phyloP scores from a whole-genome alignment of 352 stramenopile species.

The Plasmopara viticola region DNA sequence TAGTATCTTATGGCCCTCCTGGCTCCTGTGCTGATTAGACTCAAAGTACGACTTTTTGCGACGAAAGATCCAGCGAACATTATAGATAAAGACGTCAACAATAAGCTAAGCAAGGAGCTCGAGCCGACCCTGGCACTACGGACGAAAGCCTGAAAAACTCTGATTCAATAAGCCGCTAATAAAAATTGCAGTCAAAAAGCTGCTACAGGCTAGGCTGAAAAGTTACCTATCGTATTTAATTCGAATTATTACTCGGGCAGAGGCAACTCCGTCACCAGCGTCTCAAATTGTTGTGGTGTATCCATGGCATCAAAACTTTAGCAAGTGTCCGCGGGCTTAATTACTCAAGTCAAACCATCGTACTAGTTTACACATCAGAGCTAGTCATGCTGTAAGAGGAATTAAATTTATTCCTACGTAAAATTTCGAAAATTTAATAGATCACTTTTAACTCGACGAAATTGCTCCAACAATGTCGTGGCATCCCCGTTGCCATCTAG shows the following conservation, averaged over 20 bases:
- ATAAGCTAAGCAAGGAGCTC: slow-evolving; percentile 47
- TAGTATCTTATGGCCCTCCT: neutral
- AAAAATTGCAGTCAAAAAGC: too few relatives aligned
- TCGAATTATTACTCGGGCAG: too few relatives aligned
- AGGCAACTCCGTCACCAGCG: too few relatives aligned
- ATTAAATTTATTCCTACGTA: slow-evolving; percentile 46
- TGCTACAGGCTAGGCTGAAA: too few relatives aligned
- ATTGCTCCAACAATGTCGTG: slow-evolving; percentile 57
- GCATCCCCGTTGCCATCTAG: slow-evolving; percentile 59
- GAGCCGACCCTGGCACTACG: slow-evolving; percentile 47
- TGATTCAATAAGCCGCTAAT: neutral
- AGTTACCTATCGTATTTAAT: too few relatives aligned
- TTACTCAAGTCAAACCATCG: too few relatives aligned
- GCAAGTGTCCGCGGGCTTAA: too few relatives aligned
- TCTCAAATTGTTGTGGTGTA: too few relatives aligned
- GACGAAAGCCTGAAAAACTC: slow-evolving; percentile 41
- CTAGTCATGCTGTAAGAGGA: slow-evolving; percentile 39
- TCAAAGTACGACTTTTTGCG: slow-evolving; percentile 13
- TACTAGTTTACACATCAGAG: neutral
- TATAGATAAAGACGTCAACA: slow-evolving; percentile 50
- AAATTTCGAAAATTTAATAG: slow-evolving; percentile 65
- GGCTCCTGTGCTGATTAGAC: neutral
- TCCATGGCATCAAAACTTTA: too few relatives aligned
- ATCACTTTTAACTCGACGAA: slow-evolving; percentile 65
- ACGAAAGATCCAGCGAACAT: slow-evolving; percentile 53